Evolutionary conservation across 495 filamentous ascomycete species (phyloP).

Genomic region (Amphirosellinia nigrospora): DNA sequence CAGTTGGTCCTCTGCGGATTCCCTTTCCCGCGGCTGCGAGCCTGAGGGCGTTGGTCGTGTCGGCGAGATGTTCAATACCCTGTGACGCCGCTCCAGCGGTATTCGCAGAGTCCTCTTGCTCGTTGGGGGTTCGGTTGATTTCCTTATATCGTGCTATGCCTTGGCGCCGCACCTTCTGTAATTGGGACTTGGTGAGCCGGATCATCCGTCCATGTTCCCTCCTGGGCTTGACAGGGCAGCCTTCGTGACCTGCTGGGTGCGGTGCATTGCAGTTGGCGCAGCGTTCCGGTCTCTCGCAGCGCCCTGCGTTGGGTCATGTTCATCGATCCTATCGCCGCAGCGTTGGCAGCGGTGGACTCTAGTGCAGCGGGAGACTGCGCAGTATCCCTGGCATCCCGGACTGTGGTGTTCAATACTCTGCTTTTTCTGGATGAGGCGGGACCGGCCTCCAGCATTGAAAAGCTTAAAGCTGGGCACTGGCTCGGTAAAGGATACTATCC

Average conservation of each 20-base stretch:
- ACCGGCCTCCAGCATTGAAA: background rate
- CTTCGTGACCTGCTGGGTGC: background rate
- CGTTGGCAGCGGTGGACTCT: background rate
- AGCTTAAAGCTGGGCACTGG: background rate
- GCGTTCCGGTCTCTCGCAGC: background rate
- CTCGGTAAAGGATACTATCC: background rate
- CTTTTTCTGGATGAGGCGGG: background rate
- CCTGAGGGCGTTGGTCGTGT: background rate
- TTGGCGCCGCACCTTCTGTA: background rate
- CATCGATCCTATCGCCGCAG: background rate
- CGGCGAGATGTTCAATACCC: background rate
- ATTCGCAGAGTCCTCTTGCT: background rate
- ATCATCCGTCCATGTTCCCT: background rate
- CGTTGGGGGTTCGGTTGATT: background rate
- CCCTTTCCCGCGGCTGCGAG: background rate
- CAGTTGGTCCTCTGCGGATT: background rate
- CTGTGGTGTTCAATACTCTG: background rate
- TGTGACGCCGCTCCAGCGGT: background rate
- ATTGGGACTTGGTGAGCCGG: background rate
- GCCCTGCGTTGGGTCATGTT: background rate
- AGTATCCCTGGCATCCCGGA: background rate
- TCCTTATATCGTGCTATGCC: background rate
- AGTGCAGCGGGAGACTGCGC: background rate
- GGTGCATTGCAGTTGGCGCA: background rate
- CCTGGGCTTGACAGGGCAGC: background rate